A percentile compares a stretch with the other conserved stretches of the same genome.
These are phyloP conservation scores for Xylaria venustula DNA, from an alignment of 495 filamentous ascomycete species.

Conservation along the genomic window DNA sequence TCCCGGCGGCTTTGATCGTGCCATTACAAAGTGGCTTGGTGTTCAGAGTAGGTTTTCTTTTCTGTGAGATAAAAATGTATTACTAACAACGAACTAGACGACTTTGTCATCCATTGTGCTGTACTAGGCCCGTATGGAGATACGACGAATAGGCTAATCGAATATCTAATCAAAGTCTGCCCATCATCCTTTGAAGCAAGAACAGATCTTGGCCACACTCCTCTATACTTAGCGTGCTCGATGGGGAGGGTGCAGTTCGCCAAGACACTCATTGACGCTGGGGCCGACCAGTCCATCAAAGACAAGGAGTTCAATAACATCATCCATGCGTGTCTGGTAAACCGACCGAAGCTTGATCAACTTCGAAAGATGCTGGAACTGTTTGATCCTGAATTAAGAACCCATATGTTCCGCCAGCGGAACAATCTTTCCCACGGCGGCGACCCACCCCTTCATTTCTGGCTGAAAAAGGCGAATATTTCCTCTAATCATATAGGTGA, in stretches of 20 bases:
- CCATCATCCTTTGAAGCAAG: conserved; percentile 60
- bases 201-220: conserved; percentile 55
- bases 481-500: not conserved
- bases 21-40: conserved; percentile 60
- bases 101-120: conserved; percentile 66
- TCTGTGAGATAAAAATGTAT: conserved; percentile 13
- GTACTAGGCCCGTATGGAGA: conserved; percentile 43
- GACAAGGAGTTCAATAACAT: conserved; percentile 57
- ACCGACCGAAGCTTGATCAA: conserved; percentile 21
- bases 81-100: conserved; percentile 42
- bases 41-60: conserved; percentile 47
- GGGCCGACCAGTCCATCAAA: conserved; percentile 61
- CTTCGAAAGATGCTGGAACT: conserved; percentile 49
- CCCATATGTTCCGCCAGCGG: conserved; percentile 38
- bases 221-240: conserved; percentile 57
- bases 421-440: conserved; percentile 33
- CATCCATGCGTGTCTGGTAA: conserved; percentile 52
- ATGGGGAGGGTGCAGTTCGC: conserved; percentile 51
- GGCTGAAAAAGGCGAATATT: conserved; percentile 27
- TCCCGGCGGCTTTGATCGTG: conserved; percentile 56
- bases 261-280: conserved; percentile 59
- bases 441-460: conserved; percentile 41
- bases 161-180: conserved; percentile 57
- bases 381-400: conserved; percentile 48
- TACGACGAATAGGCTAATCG: conserved; percentile 51